Evolutionary conservation across 164 flowering plant genomes (phyloP), one percentile per base, ranked within the genome.

Genomic region (Chimonanthus praecox): DNA sequence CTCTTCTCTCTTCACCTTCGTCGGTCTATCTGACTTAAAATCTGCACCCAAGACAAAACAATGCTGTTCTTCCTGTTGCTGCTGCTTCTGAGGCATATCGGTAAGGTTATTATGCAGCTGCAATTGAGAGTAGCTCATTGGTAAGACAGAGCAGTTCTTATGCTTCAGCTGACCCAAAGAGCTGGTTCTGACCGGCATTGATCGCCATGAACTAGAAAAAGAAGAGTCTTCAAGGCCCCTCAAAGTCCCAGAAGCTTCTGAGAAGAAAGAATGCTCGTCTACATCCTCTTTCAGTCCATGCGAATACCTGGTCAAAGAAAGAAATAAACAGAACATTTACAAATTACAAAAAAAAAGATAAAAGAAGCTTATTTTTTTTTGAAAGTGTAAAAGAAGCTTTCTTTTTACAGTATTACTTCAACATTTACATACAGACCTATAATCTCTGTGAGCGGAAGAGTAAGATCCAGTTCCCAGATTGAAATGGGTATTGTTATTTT

Each of bases 21-120:
- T 49, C 18, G 74, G 50, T n/a, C 72, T 77, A 16, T 70, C 70
- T 43, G 72, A 13, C 69, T 81, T 86, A 72, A 86, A 79, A 71
- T 84, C 87, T 16, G 83, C 67, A 11, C 86, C 86, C 67, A 82
- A 16, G 71, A 81, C 78, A 70, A 82, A 84, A 65, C 86, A 83
- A 47, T 80, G 87, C 72, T 82, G 81, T 54, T 82, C 69, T 33
- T 33, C 33, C 33, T 33, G 1, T 33, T 33, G 33, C 48, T 78
- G 65, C 46, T 78, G 78, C 48, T 71, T 45, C n/a, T 54, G 49
- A 15, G 69, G 49, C 20, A 46, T 20, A 47, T 69, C 69, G 33
- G 64, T 63, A 51, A 46, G 47, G 46, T 71, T 67, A 4, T 66
- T 54, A 10, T 54, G 60, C 60, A 54, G 11, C 60, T 75, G 80